These are phyloP conservation scores for Didymella exigua DNA, from an alignment of 2,329 filamentous ascomycete genomes.

Conservation along the genomic window DNA sequence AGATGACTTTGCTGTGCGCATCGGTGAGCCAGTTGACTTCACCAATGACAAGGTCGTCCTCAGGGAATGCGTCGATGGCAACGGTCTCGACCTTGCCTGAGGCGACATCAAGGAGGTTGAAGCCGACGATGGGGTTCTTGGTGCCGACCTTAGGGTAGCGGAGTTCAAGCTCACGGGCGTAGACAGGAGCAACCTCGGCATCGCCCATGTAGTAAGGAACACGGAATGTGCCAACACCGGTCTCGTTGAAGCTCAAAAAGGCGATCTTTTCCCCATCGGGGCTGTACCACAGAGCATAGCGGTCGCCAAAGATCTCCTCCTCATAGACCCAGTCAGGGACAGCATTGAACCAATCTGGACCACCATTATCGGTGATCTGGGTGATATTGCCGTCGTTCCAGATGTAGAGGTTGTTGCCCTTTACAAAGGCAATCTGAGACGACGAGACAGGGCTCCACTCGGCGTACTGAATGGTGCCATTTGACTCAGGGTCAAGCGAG, in stretches of 20 bases:
- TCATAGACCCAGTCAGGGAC: conserved; percentile 70
- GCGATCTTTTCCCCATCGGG: conserved; percentile 62
- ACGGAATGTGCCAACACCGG: conserved; percentile 68
- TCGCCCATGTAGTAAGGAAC: conserved; percentile 71
- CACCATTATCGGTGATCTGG: conserved; percentile 65
- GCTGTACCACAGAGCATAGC: conserved; percentile 62
- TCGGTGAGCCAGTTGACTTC: conserved; percentile 72
- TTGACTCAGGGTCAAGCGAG: conserved; percentile 64
- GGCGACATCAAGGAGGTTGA: conserved; percentile 63
- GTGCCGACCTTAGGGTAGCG: conserved; percentile 73
- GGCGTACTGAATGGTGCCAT: conserved; percentile 71
- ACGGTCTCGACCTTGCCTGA: conserved; percentile 55
- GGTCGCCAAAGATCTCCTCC: conserved; percentile 61
- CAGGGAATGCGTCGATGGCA: conserved; percentile 62
- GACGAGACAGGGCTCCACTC: conserved; percentile 62
- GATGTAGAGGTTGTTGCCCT: conserved; percentile 68
- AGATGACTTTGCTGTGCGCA: conserved; percentile 64
- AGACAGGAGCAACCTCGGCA: conserved; percentile 62
- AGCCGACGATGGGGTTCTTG: conserved; percentile 68
- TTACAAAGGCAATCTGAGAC: conserved; percentile 69
- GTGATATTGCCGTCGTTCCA: conserved; percentile 60
- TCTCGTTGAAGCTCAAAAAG: conserved; percentile 66
- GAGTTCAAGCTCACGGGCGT: conserved; percentile 67
- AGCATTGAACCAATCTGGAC: conserved; percentile 65
- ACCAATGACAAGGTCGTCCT: conserved; percentile 68